Evolutionary conservation across 129 eudicot species (phyloP).

Genomic region (Escallonia rubra): DNA sequence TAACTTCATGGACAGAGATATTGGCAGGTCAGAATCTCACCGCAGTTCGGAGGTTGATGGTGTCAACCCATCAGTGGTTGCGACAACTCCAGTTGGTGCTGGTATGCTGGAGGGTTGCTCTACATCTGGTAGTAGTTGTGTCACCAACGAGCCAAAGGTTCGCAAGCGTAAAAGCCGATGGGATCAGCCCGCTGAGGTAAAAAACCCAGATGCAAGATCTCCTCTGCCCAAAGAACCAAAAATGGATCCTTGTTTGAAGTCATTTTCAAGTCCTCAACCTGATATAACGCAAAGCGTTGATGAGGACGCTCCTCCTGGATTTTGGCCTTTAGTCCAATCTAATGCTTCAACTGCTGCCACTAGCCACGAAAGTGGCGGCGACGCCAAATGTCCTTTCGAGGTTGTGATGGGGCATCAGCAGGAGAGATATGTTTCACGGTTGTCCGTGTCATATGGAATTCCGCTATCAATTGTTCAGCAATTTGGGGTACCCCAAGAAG

Average conservation of each 20-base stretch:
- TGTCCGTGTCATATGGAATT: constrained; percentile 67
- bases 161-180: constrained; percentile 92
- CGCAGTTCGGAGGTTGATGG: constrained; percentile 21
- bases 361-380: no score
- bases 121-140: constrained; percentile 26
- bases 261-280: background rate
- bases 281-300: constrained; percentile 13
- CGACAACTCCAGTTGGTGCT: constrained; percentile 13
- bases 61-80: constrained; percentile 12
- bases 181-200: constrained; percentile 52
- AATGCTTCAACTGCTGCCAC: constrained; percentile 23
- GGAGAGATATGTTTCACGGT: constrained; percentile 49
- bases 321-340: constrained; percentile 32
- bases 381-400: constrained; percentile 11
- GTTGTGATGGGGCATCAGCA: constrained; percentile 47
- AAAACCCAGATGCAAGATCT: constrained; percentile 10
- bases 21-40: constrained; percentile 34
- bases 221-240: constrained; percentile 29
- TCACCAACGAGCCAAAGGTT: constrained; percentile 25
- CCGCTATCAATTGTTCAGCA: constrained; percentile 48
- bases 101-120: constrained; percentile 33
- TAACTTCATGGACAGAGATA: constrained; percentile 43
- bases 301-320: constrained; percentile 76
- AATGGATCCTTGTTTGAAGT: constrained; percentile 2
- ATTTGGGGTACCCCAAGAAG: constrained; percentile 32